Evolutionary conservation across 2,329 filamentous ascomycete genomes (phyloP).

Genomic region (Ambrosiella beaveri): DNA sequence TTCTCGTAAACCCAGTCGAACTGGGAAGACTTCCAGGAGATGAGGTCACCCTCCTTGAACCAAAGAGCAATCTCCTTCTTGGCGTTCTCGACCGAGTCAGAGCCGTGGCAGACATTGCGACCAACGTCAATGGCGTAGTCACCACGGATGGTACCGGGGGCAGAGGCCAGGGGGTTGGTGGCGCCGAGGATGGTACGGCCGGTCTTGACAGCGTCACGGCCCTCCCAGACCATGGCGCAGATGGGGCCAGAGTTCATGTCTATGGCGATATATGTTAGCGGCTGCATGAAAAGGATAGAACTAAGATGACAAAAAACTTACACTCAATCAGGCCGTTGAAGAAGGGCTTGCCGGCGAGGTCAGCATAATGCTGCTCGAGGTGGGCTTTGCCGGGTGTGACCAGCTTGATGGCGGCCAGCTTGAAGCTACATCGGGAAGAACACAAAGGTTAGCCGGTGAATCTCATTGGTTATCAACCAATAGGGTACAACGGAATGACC

Average conservation of each 20-base stretch:
- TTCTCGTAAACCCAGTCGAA: constrained; percentile 98
- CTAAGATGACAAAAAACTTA: constrained; percentile 29
- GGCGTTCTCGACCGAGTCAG: constrained; percentile 94
- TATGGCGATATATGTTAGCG: constrained; percentile 21
- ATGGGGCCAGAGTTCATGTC: constrained; percentile 97
- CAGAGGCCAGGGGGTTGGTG: constrained; percentile 92
- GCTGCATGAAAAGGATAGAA: constrained; percentile 15
- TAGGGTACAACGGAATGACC: not conserved
- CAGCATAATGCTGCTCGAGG: constrained; percentile 94
- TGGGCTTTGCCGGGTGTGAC: constrained; percentile 75
- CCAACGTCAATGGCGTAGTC: constrained; percentile 67
- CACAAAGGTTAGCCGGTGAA: not conserved
- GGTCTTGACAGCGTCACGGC: constrained; percentile 96
- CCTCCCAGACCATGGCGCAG: constrained; percentile 99
- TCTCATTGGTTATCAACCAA: not conserved
- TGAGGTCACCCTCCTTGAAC: constrained; percentile 81
- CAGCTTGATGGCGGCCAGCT: constrained; percentile 97
- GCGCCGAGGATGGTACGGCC: constrained; percentile 90
- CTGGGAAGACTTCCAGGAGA: constrained; percentile 69
- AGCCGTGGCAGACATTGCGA: constrained; percentile 99
- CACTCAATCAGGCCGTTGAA: constrained; percentile 87
- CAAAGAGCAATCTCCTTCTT: constrained; percentile 99
- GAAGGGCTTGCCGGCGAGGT: constrained; percentile 89
- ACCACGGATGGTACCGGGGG: constrained; percentile 95
- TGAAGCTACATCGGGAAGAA: constrained; percentile 49